Base-by-base conservation (phyloP, 352 stramenopile genomes). In the Blastocystis sp. region DNA sequence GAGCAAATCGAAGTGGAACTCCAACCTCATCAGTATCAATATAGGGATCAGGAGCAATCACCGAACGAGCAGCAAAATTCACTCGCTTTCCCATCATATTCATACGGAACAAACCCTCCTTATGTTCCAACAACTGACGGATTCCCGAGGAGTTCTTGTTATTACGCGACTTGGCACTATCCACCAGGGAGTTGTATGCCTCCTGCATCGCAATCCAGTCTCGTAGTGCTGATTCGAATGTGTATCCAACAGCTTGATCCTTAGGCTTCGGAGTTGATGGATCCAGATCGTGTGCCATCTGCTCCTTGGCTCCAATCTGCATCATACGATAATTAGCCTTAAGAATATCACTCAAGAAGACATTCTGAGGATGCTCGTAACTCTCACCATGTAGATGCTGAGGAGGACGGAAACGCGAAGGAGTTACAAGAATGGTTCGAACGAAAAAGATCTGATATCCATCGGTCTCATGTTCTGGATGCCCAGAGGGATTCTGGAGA, bases 21-120 rank as follows among this genome's bases (percentile, higher is more conserved):
- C 97, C 97, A 88, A 99, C 98, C 91, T 99, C 96, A 86, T 97
- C 97, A n/a, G 95, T 98, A 89, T 95, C 95, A 77, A 99, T 97
- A 91, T 99, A 99, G 51, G 96, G 96, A 78, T 99, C 97, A 0
- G 97, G 96, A 63, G 95, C 98, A 89, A 99, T 99, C 78, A 99
- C 96, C 12, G 95, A 98, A 7, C 97, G 94, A 85, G 96, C 98
- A 0, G 95, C 95, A 90, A 97, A 99, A 91, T 99, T 98, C 27
- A 99, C 97, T 87, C 97, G 95, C 91, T 99, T 99, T 63, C 97
- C 97, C 93, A 96, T 97, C 93, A 97, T 96, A 88, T 97, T 93
- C 90, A 98, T 98, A 51, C 97, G 95, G 90, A 99, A 99, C 12
- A 99, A 92, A 88, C 97, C 97, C 90, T 99, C 95, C 90, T 99